Conservation (phyloP, 2,329 filamentous ascomycete genomes). For the Sordariomycetes sp. region DNA sequence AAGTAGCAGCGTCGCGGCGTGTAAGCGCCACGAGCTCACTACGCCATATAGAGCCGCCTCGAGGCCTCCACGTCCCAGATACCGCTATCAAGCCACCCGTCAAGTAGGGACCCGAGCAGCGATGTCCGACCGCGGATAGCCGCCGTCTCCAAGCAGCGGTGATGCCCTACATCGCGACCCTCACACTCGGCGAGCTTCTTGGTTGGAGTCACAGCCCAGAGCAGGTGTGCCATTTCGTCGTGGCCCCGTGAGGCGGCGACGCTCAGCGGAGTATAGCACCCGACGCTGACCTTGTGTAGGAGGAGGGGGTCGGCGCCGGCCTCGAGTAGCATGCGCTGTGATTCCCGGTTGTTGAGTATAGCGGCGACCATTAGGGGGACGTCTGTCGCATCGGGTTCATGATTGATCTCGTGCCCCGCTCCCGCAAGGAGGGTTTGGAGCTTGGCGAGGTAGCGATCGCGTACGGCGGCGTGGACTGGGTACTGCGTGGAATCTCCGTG, state of each 20-base stretch:
- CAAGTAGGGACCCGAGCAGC: not conserved
- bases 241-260: not conserved
- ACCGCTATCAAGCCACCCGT: not conserved
- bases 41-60: not conserved
- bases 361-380: constrained; percentile 9
- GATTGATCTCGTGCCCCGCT: not conserved
- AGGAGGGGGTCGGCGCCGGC: constrained; percentile 6
- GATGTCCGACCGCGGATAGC: not conserved
- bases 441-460: not conserved
- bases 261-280: not conserved
- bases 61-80: not conserved
- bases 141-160: not conserved
- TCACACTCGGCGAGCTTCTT: not conserved
- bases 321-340: constrained; percentile 7
- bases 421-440: not conserved
- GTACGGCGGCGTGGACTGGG: not conserved
- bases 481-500: too few relatives aligned
- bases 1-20: not conserved
- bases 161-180: too few relatives aligned
- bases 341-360: constrained; percentile 4
- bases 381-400: too few relatives aligned
- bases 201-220: not conserved
- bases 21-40: not conserved
- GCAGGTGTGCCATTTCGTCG: not conserved
- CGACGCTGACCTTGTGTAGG: not conserved